These are phyloP conservation scores for Termitomyces sp. DNA, from an alignment of 768 basidiomycete genomes.

Conservation along the genomic window DNA sequence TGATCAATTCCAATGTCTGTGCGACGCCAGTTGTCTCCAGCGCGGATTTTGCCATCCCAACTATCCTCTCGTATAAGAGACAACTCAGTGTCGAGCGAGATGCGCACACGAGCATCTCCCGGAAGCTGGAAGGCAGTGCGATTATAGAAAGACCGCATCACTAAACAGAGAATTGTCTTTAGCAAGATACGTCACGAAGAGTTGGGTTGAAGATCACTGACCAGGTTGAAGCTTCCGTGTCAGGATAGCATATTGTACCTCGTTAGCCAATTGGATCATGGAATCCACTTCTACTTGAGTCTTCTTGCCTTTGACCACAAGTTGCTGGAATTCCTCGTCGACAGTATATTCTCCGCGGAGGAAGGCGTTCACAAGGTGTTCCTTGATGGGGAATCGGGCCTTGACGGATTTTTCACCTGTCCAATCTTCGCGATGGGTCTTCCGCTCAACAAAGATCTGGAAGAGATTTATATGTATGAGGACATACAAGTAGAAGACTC, in stretches of 20 bases:
- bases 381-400: constrained; percentile 92
- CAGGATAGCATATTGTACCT: constrained; percentile 89
- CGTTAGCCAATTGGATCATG: constrained; percentile 96
- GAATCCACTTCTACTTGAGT: constrained; percentile 82
- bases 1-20: constrained; percentile 90
- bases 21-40: constrained; percentile 89
- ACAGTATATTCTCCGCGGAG: constrained; percentile 86
- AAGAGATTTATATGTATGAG: not conserved
- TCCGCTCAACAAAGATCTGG: constrained; percentile 83
- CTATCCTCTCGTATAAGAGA: constrained; percentile 94
- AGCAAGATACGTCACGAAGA: not conserved
- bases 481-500: constrained; percentile 13
- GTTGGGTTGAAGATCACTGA: constrained; percentile 27
- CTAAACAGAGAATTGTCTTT: constrained; percentile 29
- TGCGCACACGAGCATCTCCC: constrained; percentile 96
- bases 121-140: constrained; percentile 99
- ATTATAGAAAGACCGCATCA: constrained; percentile 97
- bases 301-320: constrained; percentile 90
- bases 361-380: constrained; percentile 89
- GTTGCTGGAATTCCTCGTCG: constrained; percentile 86
- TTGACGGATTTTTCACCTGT: constrained; percentile 99
- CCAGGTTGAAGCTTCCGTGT: constrained; percentile 81
- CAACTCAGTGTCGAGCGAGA: constrained; percentile 95
- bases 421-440: constrained; percentile 97
- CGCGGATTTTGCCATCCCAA: constrained; percentile 79